Percentiles rank a stretch among this genome's conserved stretches.
phyloP scores from a whole-genome alignment of 2,329 filamentous ascomycete genomes.

The Ceratocystis eucalypticola region DNA sequence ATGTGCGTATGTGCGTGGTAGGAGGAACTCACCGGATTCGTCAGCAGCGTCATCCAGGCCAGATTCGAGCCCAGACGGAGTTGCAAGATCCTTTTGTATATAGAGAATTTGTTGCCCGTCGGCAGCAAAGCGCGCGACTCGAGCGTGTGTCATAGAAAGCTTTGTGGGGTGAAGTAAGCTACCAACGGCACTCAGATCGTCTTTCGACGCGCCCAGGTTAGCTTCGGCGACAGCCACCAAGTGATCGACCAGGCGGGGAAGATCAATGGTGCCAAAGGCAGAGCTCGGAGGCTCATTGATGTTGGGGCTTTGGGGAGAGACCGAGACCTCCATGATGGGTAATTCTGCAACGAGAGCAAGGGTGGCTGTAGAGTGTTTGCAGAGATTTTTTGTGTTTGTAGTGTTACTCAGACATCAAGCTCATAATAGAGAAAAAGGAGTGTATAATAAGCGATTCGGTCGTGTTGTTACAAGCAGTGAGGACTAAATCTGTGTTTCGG shows the following conservation, averaged over 20 bases:
- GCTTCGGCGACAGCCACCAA: slow-evolving; percentile 56
- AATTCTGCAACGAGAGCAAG: not conserved
- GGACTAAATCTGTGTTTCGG: not conserved
- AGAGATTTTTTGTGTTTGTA: not conserved
- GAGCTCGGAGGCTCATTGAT: slow-evolving; percentile 35
- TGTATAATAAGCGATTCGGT: not conserved
- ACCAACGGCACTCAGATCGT: slow-evolving; percentile 66
- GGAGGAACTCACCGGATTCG: slow-evolving; percentile 30
- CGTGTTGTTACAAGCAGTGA: not conserved
- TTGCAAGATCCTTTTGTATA: slow-evolving; percentile 67
- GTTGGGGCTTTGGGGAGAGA: slow-evolving; percentile 32
- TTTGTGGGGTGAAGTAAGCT: slow-evolving; percentile 66
- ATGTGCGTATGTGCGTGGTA: not conserved
- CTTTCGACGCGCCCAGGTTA: slow-evolving; percentile 58
- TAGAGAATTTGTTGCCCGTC: slow-evolving; percentile 83
- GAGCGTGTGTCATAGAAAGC: slow-evolving; percentile 66
- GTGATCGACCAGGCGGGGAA: slow-evolving; percentile 57
- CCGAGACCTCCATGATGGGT: slow-evolving; percentile 39
- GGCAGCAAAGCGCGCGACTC: slow-evolving; percentile 77
- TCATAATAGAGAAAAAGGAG: slow-evolving; percentile 5
- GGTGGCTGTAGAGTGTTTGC: not conserved
- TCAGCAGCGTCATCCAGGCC: slow-evolving; percentile 37
- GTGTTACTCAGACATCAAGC: slow-evolving; percentile 3
- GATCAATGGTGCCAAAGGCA: slow-evolving; percentile 47
- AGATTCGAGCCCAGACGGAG: slow-evolving; percentile 38